Base-by-base conservation (phyloP, 805 yeast genomes). In the Starmerella sp. region DNA sequence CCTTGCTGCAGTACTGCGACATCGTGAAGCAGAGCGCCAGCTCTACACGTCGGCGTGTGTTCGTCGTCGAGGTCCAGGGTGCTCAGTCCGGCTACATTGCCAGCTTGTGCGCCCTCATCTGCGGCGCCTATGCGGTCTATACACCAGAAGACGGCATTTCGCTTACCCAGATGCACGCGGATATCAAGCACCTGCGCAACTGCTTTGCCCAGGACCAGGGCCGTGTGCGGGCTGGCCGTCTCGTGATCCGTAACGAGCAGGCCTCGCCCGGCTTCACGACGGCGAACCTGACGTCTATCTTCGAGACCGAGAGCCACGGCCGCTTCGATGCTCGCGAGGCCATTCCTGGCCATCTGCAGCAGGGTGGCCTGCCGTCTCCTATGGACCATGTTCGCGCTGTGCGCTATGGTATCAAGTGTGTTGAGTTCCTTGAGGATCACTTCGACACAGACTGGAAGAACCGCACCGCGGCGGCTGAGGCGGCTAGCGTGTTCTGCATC, bases 31-130 rank as follows among this genome's bases (percentile, higher is more conserved):
- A 87, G 74, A 80, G 89, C 51, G 98, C 98, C 1, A 83, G 96
- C 22, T 87, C 98, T 15, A 80, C 96, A 3, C 81, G 98, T 74
- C 85, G 87, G 65, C 79, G 98, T 65, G 96, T 85, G 29, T 93
- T 93, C 69, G 96, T 93, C 41, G 93, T 93, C 60, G 98, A 93
- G 68, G 97, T 90, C 15, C 98, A 95, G 73, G 99, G 98, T 65
- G 98, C 98, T 54, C 84, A 88, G 68, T 84, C 93, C 13, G 99
- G 98, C 15, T 93, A 82, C 70, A 81, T 93, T 66, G 96, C 97
- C 6, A 81, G 95, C 5, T 83, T 76, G 69, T 83, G 89, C 17
- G 86, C 90, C 22, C 76, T 93, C 50, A 85, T 86, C 46, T 80
- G 90, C 44, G 98, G 98, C 56, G 96, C 97, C 3, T 83, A 84